Evolutionary conservation across 2,329 filamentous ascomycete species (phyloP), one percentile per base, ranked within the genome.

Genomic region (Cadophora gregata): DNA sequence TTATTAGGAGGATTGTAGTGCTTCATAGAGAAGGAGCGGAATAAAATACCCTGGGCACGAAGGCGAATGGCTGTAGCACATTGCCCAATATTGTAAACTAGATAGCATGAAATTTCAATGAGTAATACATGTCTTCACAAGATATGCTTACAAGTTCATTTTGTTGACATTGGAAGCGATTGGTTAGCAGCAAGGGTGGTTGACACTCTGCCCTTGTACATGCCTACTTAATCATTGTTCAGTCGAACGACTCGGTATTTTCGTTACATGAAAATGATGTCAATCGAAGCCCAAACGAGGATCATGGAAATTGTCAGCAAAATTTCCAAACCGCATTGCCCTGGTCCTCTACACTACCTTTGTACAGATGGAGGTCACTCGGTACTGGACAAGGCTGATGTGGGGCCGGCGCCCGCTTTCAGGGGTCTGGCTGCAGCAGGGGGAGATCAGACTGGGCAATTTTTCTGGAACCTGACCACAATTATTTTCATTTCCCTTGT

Each of bases 401-500:
- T 9, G 31, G 55, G 55, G 33, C 29, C 21, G 33, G 10, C 4
- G 33, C 55, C 55, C 33, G 55, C 55, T 42, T 58, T 42, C 55
- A 58, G n/a, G 55, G 55, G 33, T 58, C 55, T 7, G 27, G 24
- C 9, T 24, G 48, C 50, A 25, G 55, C 33, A 58, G 33, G 21
- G 55, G n/a, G 42, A 25, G 31, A 58, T 58, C 55, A 33, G 55
- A 58, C 42, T 58, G 33, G n/a, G 5, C 12, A 27, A n/a, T 53
- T 58, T 58, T 56, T 25, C 31, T 58, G n/a, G n/a, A 25, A 14
- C 21, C 21, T 38, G 33, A 36, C 21, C 21, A 58, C 55, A 58
- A 42, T 25, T 58, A 47, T 47, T 47, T 42, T 58, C 42, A 31
- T 58, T 27, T 58, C 42, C 55, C 55, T 14, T 42, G 55, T n/a